Percentiles rank a stretch among this genome's conserved stretches.
Conservation (phyloP, 2,329 filamentous ascomycete genomes). For the Ampelomyces quisqualis region DNA sequence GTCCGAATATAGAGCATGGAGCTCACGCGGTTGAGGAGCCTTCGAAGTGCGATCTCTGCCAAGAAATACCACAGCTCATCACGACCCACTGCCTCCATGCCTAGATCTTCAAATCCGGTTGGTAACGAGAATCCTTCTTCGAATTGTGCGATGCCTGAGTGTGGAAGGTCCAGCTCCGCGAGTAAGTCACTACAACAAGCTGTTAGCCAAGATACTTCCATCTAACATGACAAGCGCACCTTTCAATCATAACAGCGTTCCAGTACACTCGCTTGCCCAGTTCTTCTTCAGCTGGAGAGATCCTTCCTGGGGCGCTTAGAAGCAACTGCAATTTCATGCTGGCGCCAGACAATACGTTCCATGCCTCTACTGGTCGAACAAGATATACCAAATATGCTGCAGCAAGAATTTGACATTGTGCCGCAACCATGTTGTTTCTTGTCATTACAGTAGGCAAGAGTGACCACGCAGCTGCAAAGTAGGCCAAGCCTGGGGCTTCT, state of each 20-base stretch:
- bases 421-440: slow-evolving; percentile 72
- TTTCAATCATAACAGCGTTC: slow-evolving; percentile 80
- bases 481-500: slow-evolving; percentile 73
- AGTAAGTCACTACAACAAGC: slow-evolving; percentile 60
- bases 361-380: slow-evolving; percentile 78
- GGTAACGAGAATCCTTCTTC: slow-evolving; percentile 79
- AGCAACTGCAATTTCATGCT: slow-evolving; percentile 80
- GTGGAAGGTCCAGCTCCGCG: slow-evolving; percentile 76
- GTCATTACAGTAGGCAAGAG: slow-evolving; percentile 78
- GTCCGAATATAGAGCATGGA: slow-evolving; percentile 77
- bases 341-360: slow-evolving; percentile 75
- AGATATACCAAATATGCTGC: slow-evolving; percentile 82
- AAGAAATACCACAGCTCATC: slow-evolving; percentile 87
- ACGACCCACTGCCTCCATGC: slow-evolving; percentile 66
- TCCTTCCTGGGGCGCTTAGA: slow-evolving; percentile 69
- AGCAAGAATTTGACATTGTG: slow-evolving; percentile 77
- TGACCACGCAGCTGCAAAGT: slow-evolving; percentile 79
- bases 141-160: slow-evolving; percentile 79
- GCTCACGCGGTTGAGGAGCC: slow-evolving; percentile 75
- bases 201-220: slow-evolving; percentile 3
- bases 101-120: slow-evolving; percentile 69
- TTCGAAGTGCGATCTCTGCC: slow-evolving; percentile 75
- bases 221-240: slow-evolving; percentile 19
- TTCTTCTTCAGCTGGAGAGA: slow-evolving; percentile 70
- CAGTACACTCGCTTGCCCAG: slow-evolving; percentile 78